Base-by-base conservation (phyloP, 1,139 yeast species). In the Debaryomyces udenii region DNA sequence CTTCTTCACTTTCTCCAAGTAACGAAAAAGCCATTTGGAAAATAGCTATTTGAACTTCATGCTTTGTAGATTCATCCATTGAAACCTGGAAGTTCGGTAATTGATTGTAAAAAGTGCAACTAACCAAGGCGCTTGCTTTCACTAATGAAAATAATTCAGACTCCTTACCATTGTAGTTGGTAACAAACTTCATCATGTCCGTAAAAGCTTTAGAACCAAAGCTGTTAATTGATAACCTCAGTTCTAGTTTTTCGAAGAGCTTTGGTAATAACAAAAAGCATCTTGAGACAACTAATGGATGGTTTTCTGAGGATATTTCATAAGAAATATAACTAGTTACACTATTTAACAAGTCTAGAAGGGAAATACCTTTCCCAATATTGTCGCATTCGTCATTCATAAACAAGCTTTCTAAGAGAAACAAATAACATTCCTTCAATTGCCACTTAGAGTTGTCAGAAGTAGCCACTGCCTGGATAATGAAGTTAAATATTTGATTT, bases 1-100 rank as follows among this genome's bases (percentile, higher is more conserved):
- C 98, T 37, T 88, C 96, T 38, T 82, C 87, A 1, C 95, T 79
- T 1, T 80, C 85, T 1, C 74, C 77, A 2, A 77, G 58, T n/a
- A 90, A 60, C 2, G 74, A 59, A 2, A 62, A 47, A 2, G 61
- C 59, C 5, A 68, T 48, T 18, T 56, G 51, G 49, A 71, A 62
- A 9, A 71, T 55, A 3, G 55, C 49, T 6, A 42, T 38, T 50
- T 71, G 77, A 6, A 58, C 44, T 1, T 51, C 51, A 14, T 47
- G 40, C 11, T 51, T 53, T 9, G 49, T 40, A 0, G 45, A 33
- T 5, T 38, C 29, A 7, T 49, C 53, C 17, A 63, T 45, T 4
- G 45, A 39, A 2, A 45, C 35, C 3, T 59, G 55, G 15, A 78
- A 59, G 13, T 68, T 68, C 2, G 80, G 60, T 46, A 81, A 68